Evolutionary conservation across 257 asterid species (phyloP).

Genomic region (Lycium barbarum): DNA sequence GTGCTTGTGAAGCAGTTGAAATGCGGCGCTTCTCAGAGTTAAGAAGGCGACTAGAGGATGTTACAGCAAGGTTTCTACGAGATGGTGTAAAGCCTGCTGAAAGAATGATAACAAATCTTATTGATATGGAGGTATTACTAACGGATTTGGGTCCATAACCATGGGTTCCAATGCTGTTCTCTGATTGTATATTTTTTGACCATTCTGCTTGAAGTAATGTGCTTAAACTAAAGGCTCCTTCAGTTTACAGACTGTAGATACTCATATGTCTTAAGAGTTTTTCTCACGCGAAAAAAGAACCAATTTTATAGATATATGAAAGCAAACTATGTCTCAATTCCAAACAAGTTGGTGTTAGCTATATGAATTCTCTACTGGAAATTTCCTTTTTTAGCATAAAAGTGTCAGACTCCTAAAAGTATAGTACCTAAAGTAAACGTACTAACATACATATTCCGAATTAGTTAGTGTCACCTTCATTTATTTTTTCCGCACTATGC

Average conservation of each 20-base stretch:
- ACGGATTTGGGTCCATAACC: too few species aligned
- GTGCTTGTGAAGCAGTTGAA: slow-evolving; percentile 74
- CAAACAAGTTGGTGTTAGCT: not conserved
- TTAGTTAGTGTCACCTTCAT: not conserved
- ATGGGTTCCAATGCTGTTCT: not conserved
- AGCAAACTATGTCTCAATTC: not conserved
- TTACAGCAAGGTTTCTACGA: slow-evolving; percentile 69
- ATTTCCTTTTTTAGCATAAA: not conserved
- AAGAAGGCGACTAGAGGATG: slow-evolving; percentile 76
- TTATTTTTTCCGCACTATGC: not conserved
- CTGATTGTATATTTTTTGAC: not conserved
- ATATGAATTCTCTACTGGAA: not conserved
- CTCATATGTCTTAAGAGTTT: not conserved
- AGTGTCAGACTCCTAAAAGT: not conserved
- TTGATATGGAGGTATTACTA: slow-evolving; percentile 81
- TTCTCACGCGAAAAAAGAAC: not conserved
- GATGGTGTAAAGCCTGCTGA: slow-evolving; percentile 89
- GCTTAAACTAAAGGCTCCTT: not conserved
- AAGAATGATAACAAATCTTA: slow-evolving; percentile 79
- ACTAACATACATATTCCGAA: not conserved
- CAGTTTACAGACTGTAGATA: not conserved
- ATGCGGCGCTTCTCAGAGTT: slow-evolving; percentile 84
- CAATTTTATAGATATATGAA: not conserved
- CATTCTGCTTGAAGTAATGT: slow-evolving; percentile 19
- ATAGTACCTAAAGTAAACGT: not conserved